Evolutionary conservation across 2,329 filamentous ascomycete genomes (phyloP).

Genomic region (Akanthomyces muscarius): DNA sequence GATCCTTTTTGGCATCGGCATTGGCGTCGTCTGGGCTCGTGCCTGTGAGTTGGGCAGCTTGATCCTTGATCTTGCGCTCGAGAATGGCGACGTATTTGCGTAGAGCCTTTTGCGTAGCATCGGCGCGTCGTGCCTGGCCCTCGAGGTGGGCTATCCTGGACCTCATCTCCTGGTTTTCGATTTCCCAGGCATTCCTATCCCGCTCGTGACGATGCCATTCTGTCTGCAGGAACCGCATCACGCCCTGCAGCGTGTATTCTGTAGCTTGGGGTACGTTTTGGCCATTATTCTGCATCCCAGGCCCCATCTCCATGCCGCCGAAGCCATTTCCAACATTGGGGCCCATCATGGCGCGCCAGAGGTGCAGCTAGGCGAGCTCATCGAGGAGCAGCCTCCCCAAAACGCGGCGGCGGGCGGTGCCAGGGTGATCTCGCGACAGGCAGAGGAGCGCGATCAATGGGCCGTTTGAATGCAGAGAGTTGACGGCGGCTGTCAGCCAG

Average conservation of each 20-base stretch:
- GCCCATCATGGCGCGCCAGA: constrained; percentile 38
- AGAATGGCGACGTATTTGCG: constrained; percentile 88
- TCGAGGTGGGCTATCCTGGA: constrained; percentile 92
- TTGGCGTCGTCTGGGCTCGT: constrained; percentile 33
- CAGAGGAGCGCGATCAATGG: constrained; percentile 22
- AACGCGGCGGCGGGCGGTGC: constrained; percentile 15
- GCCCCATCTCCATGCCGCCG: constrained; percentile 43
- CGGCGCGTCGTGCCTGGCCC: constrained; percentile 80
- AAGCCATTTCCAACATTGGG: constrained; percentile 44
- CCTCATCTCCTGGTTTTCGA: constrained; percentile 98
- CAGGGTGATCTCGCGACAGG: constrained; percentile 20
- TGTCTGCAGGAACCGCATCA: constrained; percentile 98
- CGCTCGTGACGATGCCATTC: constrained; percentile 99
- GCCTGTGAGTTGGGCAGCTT: constrained; percentile 66
- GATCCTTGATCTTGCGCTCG: constrained; percentile 81
- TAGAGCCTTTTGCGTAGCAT: constrained; percentile 82
- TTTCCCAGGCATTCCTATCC: constrained; percentile 97
- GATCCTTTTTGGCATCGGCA: constrained; percentile 46
- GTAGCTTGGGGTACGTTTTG: constrained; percentile 54
- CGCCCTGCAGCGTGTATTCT: constrained; percentile 65
- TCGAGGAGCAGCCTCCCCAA: constrained; percentile 30
- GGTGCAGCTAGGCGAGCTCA: constrained; percentile 34
- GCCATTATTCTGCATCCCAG: constrained; percentile 43
- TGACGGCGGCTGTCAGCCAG: neutral
- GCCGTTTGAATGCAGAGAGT: constrained; percentile 17